Base-by-base conservation (phyloP, 2,329 filamentous ascomycete species). In the Aspergillus pseudoglaucus region DNA sequence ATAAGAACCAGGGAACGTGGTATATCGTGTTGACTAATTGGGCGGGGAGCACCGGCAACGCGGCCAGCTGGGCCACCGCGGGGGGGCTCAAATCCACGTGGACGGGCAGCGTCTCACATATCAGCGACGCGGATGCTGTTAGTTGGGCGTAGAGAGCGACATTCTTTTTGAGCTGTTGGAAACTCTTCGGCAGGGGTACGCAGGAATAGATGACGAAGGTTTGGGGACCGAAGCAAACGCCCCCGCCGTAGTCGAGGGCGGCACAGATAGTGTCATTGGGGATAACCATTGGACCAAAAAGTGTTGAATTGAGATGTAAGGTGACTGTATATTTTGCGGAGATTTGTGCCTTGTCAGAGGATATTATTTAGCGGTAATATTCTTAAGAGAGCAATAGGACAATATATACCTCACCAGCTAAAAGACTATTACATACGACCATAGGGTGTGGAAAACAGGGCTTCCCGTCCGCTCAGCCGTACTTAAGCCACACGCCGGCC, bases 1-100 rank as follows among this genome's bases (percentile, higher is more conserved):
- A 46, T 30, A 57, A 46, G 17, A 57, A 57, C 54, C 53, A 55
- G 6, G 54, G 54, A 4, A 50, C 47, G 17, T 45, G 43, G 14
- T 37, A 18, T 35, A 43, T 44, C 6, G 27, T 17, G 20, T 25
- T 41, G 14, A 25, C 12, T 8, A 14, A 3, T 43, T 15, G 25
- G 4, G 23, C 9, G 25, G 22, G 35, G 37, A 45, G 38, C n/a
- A 48, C 39, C 10, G 42, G 46, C 10, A 51, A 33, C 9, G 49
- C 42, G 10, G 46, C 42, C 10, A 51, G 39, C 22, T 48, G 37
- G 14, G 37, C 38, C 25, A 43, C 15, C 4, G 39, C 35, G 6
- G 22, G 7, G 14, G 32, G 7, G 3, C 46, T 27, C 14, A 47
- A n/a, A 42, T 50, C 25, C 43, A 48, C 38, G 18, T 48, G 20